Conservation (phyloP, 495 filamentous ascomycete species). For the Articulospora tetracladia region DNA sequence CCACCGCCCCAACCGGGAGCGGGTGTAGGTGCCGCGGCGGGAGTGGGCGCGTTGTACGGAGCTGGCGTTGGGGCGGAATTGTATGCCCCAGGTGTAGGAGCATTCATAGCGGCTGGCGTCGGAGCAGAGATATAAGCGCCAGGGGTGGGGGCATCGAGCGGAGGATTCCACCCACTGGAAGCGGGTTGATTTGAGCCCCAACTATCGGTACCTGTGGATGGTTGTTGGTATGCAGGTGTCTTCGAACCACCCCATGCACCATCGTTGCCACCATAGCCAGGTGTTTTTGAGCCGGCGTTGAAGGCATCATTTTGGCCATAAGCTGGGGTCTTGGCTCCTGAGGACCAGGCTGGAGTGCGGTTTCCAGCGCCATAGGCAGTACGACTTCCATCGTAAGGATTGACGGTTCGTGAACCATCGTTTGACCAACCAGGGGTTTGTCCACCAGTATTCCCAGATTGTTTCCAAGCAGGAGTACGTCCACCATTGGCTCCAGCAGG, state of each 20-base stretch:
- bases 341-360: conserved; percentile 60
- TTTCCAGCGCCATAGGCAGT: conserved; percentile 67
- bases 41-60: conserved; percentile 37
- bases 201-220: conserved; percentile 25
- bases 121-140: conserved; percentile 65
- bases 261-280: conserved; percentile 56
- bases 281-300: conserved; percentile 62
- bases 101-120: conserved; percentile 66
- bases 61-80: conserved; percentile 55
- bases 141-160: conserved; percentile 57
- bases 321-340: conserved; percentile 69
- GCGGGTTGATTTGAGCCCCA: conserved; percentile 32
- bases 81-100: conserved; percentile 76
- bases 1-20: conserved; percentile 36
- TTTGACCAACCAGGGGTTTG: conserved; percentile 71
- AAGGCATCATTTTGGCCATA: conserved; percentile 16
- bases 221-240: conserved; percentile 61
- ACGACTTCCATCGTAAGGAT: conserved; percentile 75
- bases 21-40: conserved; percentile 28
- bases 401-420: conserved; percentile 69
- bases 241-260: conserved; percentile 59
- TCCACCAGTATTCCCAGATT: conserved; percentile 49
- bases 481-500: conserved; percentile 58
- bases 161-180: conserved; percentile 41
- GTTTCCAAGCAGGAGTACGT: conserved; percentile 64